These are phyloP conservation scores for Aegilops bicornis DNA, from an alignment of 176 grass and related monocot species.

Conservation along the genomic window DNA sequence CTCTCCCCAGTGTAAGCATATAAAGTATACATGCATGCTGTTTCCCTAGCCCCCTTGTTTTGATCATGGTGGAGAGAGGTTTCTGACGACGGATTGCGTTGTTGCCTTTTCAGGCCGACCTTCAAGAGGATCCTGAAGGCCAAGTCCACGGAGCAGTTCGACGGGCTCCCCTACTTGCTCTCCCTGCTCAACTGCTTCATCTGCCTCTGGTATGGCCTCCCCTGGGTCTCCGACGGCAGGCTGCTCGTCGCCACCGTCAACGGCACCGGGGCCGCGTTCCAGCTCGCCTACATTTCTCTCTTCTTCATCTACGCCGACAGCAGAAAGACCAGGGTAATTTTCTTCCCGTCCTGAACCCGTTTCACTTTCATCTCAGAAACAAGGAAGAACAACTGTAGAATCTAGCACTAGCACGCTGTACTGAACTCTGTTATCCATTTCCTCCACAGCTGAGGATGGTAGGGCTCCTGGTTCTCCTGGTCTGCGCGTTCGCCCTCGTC, in stretches of 20 bases:
- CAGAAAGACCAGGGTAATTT: constrained; percentile 49
- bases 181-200: constrained; percentile 87
- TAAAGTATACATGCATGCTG: background rate
- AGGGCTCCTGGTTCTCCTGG: constrained; percentile 39
- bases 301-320: constrained; percentile 67
- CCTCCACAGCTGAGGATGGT: constrained; percentile 52
- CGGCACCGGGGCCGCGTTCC: constrained; percentile 59
- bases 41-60: no score
- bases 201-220: constrained; percentile 91
- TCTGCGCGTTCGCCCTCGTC: constrained; percentile 38
- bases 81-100: background rate
- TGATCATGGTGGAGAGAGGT: background rate
- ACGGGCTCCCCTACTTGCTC: constrained; percentile 61
- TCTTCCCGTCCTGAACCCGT: background rate
- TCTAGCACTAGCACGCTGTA: background rate
- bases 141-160: constrained; percentile 82
- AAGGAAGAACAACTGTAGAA: background rate
- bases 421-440: background rate
- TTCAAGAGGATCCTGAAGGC: constrained; percentile 70
- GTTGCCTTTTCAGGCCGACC: constrained; percentile 47
- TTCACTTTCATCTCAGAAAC: background rate
- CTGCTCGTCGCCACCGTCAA: constrained; percentile 80
- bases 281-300: constrained; percentile 63
- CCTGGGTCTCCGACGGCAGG: constrained; percentile 53
- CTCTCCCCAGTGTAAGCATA: constrained; percentile 74